Base-by-base conservation (phyloP, 345 rosid species). In the Streptanthus diversifolius region DNA sequence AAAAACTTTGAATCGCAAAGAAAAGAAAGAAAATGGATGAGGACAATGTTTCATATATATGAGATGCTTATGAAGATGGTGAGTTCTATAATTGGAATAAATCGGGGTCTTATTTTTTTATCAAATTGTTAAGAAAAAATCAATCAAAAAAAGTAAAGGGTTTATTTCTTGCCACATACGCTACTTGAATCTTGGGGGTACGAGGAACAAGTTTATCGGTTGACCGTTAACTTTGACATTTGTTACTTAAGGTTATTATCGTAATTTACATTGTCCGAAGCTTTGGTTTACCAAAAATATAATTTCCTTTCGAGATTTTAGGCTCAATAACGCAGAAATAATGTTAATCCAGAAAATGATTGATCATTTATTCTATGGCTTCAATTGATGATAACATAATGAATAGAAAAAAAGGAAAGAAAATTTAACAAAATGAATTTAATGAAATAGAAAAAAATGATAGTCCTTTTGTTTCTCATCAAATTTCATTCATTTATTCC, bases 131-230 rank as follows among this genome's bases (percentile, higher is more conserved):
- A 35, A 19, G 60, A 8, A 62, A 8, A 52, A 60, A 33, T 7
- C 21, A 49, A 75, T 19, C 11, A 40, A 52, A 53, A 37, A 53
- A 63, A 62, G 66, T 47, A 49, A 48, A 74, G 71, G 66, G 68
- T 39, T 63, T 17, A 70, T 84, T 82, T 73, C 86, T 89, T 87
- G 87, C 79, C 62, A 61, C 56, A 65, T 76, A 89, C 81, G 85
- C 81, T 81, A 80, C 81, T 44, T 19, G 52, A 29, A 24, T 75
- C 49, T 13, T 17, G 5, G 44, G 74, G 60, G 61, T 58, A 48
- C 45, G 67, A 76, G 53, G 80, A 77, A 77, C 80, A 71, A 30
- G 68, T 71, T 77, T 64, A 54, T 7, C 72, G 80, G 72, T 47
- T 71, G 72, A 64, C 76, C 76, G 72, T 70, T 77, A 55, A 29